Evolutionary conservation across 306 rosid genomes (phyloP).

Genomic region (Cucumis melo): DNA sequence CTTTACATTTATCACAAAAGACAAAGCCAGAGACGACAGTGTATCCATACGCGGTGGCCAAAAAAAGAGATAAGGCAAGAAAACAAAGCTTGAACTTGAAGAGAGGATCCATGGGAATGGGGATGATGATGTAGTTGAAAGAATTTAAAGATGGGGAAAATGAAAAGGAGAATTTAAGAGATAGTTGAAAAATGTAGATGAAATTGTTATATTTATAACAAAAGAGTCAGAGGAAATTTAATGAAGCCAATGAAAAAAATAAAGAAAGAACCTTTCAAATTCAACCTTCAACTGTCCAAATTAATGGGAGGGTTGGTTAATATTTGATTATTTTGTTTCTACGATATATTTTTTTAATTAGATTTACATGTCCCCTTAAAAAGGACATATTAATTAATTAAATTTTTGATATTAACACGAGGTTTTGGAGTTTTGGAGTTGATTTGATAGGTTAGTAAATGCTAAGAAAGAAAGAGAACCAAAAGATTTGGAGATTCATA

Average conservation of each 20-base stretch:
- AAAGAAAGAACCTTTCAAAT: neutral
- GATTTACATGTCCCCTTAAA: neutral
- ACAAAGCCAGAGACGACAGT: constrained; percentile 67
- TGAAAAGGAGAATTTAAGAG: neutral
- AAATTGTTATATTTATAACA: constrained; percentile 10
- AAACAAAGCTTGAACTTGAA: constrained; percentile 15
- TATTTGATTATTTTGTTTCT: neutral
- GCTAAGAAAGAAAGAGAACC: neutral
- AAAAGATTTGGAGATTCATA: neutral
- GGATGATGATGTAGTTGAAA: neutral
- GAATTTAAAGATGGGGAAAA: neutral
- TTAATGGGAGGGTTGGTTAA: constrained; percentile 14
- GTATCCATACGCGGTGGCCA: constrained; percentile 27
- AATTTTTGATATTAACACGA: neutral
- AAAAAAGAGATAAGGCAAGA: constrained; percentile 23
- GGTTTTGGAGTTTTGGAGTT: neutral
- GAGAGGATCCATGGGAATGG: constrained; percentile 38
- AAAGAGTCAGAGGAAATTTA: neutral
- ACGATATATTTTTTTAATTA: neutral
- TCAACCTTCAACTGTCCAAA: constrained; percentile 54
- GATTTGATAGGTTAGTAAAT: neutral
- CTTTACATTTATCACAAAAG: constrained; percentile 91
- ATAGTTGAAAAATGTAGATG: constrained; percentile 3
- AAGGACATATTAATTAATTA: neutral
- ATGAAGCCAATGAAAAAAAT: neutral